Conservation (phyloP, 768 basidiomycete species). For the Rhizopogon vulgaris region DNA sequence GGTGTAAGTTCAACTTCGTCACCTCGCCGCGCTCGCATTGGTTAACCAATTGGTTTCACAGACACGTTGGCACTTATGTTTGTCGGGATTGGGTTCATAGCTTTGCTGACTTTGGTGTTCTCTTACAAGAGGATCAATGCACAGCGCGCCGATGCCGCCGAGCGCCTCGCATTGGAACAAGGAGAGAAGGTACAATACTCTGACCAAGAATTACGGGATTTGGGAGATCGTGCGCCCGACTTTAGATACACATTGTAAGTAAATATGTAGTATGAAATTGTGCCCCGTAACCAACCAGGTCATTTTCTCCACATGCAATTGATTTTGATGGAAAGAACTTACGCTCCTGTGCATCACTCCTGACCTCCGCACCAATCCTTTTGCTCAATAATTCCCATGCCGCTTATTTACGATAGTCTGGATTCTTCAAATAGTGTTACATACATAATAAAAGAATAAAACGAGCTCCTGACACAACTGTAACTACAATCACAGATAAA, state of each 20-base stretch:
- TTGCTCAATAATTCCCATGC: too few relatives aligned
- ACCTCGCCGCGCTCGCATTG: background rate
- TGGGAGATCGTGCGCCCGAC: slow-evolving; percentile 60
- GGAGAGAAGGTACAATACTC: slow-evolving; percentile 15
- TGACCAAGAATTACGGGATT: slow-evolving; percentile 17
- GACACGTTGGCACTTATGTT: slow-evolving; percentile 66
- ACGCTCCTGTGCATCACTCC: too few relatives aligned
- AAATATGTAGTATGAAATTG: slow-evolving; percentile 24
- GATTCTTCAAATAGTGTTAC: too few relatives aligned
- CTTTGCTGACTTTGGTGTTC: slow-evolving; percentile 41
- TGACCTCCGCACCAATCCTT: too few relatives aligned
- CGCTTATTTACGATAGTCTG: too few relatives aligned
- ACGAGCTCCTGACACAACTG: too few relatives aligned
- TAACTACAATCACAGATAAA: too few relatives aligned
- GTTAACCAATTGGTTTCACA: slow-evolving; percentile 13
- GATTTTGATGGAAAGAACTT: too few relatives aligned
- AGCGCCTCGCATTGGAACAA: slow-evolving; percentile 7
- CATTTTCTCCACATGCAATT: too few relatives aligned
- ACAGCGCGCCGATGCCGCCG: slow-evolving; percentile 36
- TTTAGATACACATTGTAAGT: slow-evolving; percentile 48
- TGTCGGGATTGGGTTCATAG: slow-evolving; percentile 55
- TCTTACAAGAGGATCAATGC: slow-evolving; percentile 52
- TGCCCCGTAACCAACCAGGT: background rate
- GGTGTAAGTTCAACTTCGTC: slow-evolving; percentile 36
- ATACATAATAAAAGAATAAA: too few relatives aligned